Conservation (phyloP, 331 rosid genomes). For the Spiraea crenata region DNA sequence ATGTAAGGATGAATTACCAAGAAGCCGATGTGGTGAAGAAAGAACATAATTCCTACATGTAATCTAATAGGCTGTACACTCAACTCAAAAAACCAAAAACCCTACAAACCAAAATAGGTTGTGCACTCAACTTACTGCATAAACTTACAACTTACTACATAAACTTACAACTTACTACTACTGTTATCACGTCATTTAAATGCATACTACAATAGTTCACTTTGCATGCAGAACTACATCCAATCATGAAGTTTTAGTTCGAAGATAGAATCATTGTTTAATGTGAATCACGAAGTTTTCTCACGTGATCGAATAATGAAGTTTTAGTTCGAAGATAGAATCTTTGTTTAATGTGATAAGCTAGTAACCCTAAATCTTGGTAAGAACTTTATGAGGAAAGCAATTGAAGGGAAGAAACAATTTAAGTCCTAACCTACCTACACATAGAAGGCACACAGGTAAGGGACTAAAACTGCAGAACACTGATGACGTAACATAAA, state of each 20-base stretch:
- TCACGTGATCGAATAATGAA: too few relatives aligned
- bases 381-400: neutral
- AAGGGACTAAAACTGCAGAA: neutral
- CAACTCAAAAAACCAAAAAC: neutral
- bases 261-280: too few relatives aligned
- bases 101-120: too few relatives aligned
- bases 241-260: neutral
- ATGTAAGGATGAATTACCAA: neutral
- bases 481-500: neutral
- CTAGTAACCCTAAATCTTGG: too few relatives aligned
- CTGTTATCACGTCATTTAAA: neutral
- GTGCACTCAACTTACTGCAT: neutral
- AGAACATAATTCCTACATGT: neutral
- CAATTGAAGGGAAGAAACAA: neutral
- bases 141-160: neutral
- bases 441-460: neutral
- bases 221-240: neutral
- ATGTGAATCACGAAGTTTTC: too few relatives aligned
- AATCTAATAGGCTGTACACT: neutral
- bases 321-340: too few relatives aligned
- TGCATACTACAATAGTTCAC: neutral
- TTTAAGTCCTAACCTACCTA: neutral
- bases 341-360: too few relatives aligned
- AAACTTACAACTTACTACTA: neutral
- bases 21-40: neutral